phyloP scores from a whole-genome alignment of 768 basidiomycete genomes.

The Lentinula edodes region DNA sequence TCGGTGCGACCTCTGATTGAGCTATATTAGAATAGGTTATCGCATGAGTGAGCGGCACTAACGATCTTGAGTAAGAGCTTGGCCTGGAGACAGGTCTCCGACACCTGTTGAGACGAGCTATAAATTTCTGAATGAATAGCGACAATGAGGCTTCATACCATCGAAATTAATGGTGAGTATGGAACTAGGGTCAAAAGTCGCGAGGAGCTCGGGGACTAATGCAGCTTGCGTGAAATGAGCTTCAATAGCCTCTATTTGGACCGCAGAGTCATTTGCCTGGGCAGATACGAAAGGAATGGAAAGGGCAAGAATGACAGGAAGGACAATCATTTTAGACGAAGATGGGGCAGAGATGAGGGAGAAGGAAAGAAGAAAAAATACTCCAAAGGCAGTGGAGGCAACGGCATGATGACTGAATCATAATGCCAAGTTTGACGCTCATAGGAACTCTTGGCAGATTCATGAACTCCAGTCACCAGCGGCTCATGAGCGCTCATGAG shows the following conservation, averaged over 20 bases:
- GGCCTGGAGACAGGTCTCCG: slow-evolving; percentile 51
- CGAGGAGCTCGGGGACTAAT: slow-evolving; percentile 58
- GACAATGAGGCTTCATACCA: slow-evolving; percentile 19
- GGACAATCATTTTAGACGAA: background rate
- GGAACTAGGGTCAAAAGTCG: slow-evolving; percentile 58
- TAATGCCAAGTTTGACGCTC: background rate
- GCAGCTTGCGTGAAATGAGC: slow-evolving; percentile 61
- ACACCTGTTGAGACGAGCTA: slow-evolving; percentile 24
- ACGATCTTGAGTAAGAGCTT: slow-evolving; percentile 52
- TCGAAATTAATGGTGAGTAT: slow-evolving; percentile 47
- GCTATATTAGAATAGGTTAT: background rate
- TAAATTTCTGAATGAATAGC: background rate
- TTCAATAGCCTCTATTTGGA: slow-evolving; percentile 53
- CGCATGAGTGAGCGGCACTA: slow-evolving; percentile 19
- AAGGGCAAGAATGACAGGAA: slow-evolving; percentile 1
- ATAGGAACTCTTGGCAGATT: background rate
- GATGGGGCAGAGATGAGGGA: background rate
- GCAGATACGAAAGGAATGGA: slow-evolving; percentile 39
- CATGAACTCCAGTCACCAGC: background rate
- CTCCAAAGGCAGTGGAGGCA: background rate
- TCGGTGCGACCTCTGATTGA: slow-evolving; percentile 47
- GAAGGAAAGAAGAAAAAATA: background rate
- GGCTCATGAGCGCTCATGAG: no score
- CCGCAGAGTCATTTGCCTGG: slow-evolving; percentile 33
- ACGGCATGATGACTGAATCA: background rate